Evolutionary conservation across 139 green algal genomes (phyloP).

Genomic region (Pseudopediastrum boryanum): DNA sequence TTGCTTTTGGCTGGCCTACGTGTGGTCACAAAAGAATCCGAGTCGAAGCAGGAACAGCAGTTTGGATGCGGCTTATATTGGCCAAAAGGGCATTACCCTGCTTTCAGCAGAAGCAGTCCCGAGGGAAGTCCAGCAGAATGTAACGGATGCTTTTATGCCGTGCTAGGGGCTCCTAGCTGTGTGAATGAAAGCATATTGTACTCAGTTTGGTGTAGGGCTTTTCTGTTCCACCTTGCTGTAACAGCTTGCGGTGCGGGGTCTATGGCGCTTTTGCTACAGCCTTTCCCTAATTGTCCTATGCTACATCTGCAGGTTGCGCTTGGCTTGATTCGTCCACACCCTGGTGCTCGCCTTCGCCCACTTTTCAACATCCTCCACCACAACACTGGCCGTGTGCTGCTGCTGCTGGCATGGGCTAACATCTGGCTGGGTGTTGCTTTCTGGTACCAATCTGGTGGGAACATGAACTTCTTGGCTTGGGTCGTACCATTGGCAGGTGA

Average conservation of each 20-base stretch:
- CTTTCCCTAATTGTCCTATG: not conserved
- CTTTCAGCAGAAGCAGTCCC: not conserved
- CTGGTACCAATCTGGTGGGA: not conserved
- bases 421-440: slow-evolving; percentile 21
- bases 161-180: not conserved
- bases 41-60: not conserved
- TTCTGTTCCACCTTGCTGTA: not conserved
- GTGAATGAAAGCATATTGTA: not conserved
- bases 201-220: not conserved
- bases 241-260: not conserved
- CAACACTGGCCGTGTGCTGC: not conserved
- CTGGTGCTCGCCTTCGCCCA: not conserved
- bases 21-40: not conserved
- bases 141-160: not conserved
- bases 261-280: not conserved
- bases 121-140: not conserved
- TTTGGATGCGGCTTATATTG: no score
- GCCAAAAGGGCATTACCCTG: no score
- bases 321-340: not conserved
- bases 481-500: slow-evolving; percentile 17
- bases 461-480: not conserved
- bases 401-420: slow-evolving; percentile 23
- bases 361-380: slow-evolving; percentile 13
- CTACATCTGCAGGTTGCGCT: not conserved
- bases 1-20: not conserved